phyloP scores from a whole-genome alignment of 2,329 filamentous ascomycete genomes.

The Trichoderma lentiforme region DNA sequence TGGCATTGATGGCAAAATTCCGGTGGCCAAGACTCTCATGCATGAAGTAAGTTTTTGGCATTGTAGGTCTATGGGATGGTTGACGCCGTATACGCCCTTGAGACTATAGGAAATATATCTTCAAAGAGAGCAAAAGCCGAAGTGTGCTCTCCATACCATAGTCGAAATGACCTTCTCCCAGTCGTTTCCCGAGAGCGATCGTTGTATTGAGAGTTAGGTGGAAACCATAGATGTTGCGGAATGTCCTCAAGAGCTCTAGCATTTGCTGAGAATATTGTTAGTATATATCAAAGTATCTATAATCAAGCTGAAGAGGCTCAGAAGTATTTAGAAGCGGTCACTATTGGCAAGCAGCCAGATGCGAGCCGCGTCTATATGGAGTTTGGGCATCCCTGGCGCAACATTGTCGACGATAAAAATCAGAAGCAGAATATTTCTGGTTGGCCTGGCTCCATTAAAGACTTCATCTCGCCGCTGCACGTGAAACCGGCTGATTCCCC shows the following conservation, averaged over 20 bases:
- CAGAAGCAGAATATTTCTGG: not conserved
- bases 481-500: not conserved
- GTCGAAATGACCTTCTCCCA: not conserved
- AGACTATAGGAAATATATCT: not conserved
- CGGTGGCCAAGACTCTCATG: not conserved
- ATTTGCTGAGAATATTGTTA: not conserved
- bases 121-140: not conserved
- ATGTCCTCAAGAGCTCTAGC: not conserved
- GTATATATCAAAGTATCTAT: not conserved
- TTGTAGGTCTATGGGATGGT: not conserved
- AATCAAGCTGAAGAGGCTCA: too few species aligned
- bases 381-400: not conserved
- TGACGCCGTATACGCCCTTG: not conserved
- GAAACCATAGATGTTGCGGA: not conserved
- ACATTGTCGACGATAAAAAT: not conserved
- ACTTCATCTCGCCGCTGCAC: not conserved
- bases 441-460: not conserved
- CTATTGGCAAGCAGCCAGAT: not conserved
- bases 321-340: not conserved
- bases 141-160: not conserved
- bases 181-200: fast-evolving
- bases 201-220: not conserved
- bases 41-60: not conserved
- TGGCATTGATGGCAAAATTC: not conserved
- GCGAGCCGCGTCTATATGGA: not conserved